These are phyloP conservation scores for Exophiala mesophila DNA, from an alignment of 2,329 filamentous ascomycete species.

Conservation along the genomic window DNA sequence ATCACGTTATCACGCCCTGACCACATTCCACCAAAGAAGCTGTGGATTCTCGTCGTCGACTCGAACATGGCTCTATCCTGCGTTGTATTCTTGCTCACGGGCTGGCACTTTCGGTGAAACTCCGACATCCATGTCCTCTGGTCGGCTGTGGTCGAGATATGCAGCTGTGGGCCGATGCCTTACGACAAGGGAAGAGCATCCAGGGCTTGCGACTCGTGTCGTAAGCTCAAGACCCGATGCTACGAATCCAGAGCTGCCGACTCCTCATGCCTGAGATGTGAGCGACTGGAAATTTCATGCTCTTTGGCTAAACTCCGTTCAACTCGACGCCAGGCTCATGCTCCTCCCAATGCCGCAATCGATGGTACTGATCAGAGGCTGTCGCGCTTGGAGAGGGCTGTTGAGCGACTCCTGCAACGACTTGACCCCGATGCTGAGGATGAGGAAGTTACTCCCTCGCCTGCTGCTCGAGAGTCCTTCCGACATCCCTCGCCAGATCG, in stretches of 20 bases:
- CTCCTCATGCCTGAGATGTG: background rate
- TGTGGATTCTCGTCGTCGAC: too few species aligned
- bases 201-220: background rate
- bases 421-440: background rate
- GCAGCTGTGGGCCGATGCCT: background rate
- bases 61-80: too few species aligned
- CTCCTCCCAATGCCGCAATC: background rate
- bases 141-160: too few species aligned
- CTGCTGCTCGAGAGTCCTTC: background rate
- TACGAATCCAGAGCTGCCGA: background rate
- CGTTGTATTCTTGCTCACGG: too few species aligned
- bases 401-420: background rate
- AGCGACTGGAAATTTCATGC: background rate
- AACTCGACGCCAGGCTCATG: background rate
- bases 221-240: background rate
- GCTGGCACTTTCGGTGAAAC: too few species aligned
- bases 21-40: too few species aligned
- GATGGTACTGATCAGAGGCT: background rate
- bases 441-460: background rate
- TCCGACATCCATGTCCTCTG: too few species aligned
- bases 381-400: background rate
- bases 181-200: background rate
- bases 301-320: background rate
- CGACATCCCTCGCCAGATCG: background rate
- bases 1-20: background rate